Base-by-base conservation (phyloP, 2,329 filamentous ascomycete species). In the Verticillium albo-atrum region DNA sequence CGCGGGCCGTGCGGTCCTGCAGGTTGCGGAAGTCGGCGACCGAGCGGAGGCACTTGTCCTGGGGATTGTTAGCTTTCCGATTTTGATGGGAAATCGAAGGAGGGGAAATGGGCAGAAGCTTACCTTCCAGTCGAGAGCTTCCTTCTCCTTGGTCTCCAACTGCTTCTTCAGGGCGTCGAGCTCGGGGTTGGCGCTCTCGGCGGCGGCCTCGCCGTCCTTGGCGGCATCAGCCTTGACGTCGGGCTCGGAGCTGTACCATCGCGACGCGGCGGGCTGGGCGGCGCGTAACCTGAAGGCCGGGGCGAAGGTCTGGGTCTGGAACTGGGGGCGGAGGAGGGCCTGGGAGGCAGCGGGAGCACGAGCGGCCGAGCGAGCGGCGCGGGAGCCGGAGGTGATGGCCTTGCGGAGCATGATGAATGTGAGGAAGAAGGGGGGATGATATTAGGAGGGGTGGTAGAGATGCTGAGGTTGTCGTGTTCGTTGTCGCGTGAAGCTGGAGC, bases 1-100 rank as follows among this genome's bases (percentile, higher is more conserved):
- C 95, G 71, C 95, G 92, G 74, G 89, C 85, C 51, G 92, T 96
- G 71, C 95, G 91, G 71, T 97, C 92, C 80, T 98, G 94, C 56
- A 99, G 90, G 79, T 98, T 99, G 74, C 92, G 92, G 85, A 96
- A 98, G 70, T 99, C 95, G 77, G 95, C 95, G 65, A 98, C 88
- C 58, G 90, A 90, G 73, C 95, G 94, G 64, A 97, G 85, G 77
- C 92, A 96, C 81, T 92, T 95, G 79, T 98, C 95, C 95, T 98
- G 61, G 15, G 26, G 42, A 37, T 26, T 42, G 35, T 59, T 14
- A 56, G 51, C 27, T 35, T 25, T 37, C 25, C 25, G 6, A 23
- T 17, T 47, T n/a, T 17, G 51, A 50, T 35, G 35, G 56, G 47
- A n/a, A n/a, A 34, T 35, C 12, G 12, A 32, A 32, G 12, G 25